Evolutionary conservation across 441 rosid genomes (phyloP), one percentile per base, ranked within the genome.

Genomic region (Adansonia madagascariensis): DNA sequence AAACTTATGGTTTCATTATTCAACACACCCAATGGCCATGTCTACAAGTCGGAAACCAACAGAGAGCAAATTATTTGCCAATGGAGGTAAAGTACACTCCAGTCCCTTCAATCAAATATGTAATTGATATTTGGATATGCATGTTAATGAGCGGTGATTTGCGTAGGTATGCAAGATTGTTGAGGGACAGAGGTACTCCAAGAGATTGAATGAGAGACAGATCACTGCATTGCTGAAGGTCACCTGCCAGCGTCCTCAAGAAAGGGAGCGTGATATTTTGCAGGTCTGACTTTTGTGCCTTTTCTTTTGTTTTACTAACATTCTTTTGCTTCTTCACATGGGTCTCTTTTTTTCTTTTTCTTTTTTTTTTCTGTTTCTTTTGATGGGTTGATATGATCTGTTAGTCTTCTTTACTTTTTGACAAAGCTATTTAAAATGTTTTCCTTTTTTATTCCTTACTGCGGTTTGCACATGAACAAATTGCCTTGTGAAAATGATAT

Each of bases 141-240:
- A 6, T 80, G 56, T 14, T 76, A 68, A 76, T 59, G 73, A 73
- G 39, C 56, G 78, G 41, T 77, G 47, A 39, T 78, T 65, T 5
- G 55, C 56, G 61, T 84, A 93, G 99, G 98, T 95, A 8, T 93
- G 98, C 85, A 92, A 93, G 85, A 93, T 95, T 70, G 98, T 95
- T 4, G 97, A 93, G 83, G 99, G 99, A 8, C 98, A 95, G 78
- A 86, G 98, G 81, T 95, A 95, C 65, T 91, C 98, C 1, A 95
- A 93, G 83, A 86, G 98, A 73, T 79, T 95, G 78, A 95, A 95
- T 80, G 99, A 93, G 82, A 89, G 87, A 77, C 99, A 95, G 84
- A 91, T 93, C 63, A 93, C 98, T 76, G 91, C 92, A 71, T 85
- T 95, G 86, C 85, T 93, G 85, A 91, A 87, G 82, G 97, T 90